Evolutionary conservation across 345 rosid genomes (phyloP), one percentile per base, ranked within the genome.

Genomic region (Melaleuca alternifolia): DNA sequence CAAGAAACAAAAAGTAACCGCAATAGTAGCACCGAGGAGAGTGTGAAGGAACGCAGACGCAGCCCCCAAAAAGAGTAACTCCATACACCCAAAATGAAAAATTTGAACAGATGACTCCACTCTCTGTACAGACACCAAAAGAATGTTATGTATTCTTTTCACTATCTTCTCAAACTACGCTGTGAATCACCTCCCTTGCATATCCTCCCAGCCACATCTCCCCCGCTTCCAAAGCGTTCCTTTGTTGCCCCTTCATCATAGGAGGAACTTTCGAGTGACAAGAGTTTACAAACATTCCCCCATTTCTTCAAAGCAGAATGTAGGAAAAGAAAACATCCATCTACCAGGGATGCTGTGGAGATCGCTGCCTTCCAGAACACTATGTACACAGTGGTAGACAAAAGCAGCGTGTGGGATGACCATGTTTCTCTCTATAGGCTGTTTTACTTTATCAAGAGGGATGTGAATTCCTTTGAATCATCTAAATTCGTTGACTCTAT

Each of bases 401-500:
- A 83, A 51, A 48, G 54, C 44, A 50, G 21, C 24, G 50, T 9
- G 44, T 46, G 56, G 44, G 84, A 83, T 16, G 59, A 51, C 85
- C 85, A 16, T 51, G 85, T 51, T n/a, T 51, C 16, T 28, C 26
- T 53, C 79, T 71, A 41, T 37, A 83, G 23, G 84, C 41, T 50
- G 51, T 26, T n/a, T n/a, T 50, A 37, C 85, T 51, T 83, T 83
- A 83, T 26, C 53, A 46, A 28, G 59, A 50, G 23, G 48, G 56
- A 50, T 85, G 15, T 24, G 44, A n/a, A 24, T 11, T 15, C 53
- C 21, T 20, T 82, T 41, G 23, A 28, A 26, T 86, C 65, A 86
- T 75, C 91, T 90, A 0, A 89, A 85, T 59, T 85, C 88, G 84
- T 90, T 91, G 0, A 94, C 96, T 62, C 94, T 85, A 85, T 91